These are phyloP conservation scores for Sporothrix humicola DNA, from an alignment of 2,329 filamentous ascomycete species.

Conservation along the genomic window DNA sequence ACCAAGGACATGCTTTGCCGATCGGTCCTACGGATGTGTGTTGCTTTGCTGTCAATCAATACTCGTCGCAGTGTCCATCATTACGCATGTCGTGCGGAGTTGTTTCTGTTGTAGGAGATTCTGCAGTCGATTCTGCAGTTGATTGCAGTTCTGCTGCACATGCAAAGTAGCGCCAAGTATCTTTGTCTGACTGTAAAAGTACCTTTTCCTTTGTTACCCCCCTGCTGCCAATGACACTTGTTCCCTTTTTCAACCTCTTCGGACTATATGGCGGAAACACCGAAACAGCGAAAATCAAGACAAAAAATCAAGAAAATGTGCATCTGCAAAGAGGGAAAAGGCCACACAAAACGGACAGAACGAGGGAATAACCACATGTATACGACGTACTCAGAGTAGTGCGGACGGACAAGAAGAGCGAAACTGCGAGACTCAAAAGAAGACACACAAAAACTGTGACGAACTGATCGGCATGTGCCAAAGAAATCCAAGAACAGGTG, in stretches of 20 bases:
- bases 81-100: neutral
- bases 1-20: conserved; percentile 14
- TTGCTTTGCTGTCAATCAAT: neutral
- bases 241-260: neutral
- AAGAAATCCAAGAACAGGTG: neutral
- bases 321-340: no score
- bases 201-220: neutral
- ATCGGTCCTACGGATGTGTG: conserved; percentile 7
- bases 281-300: conserved; percentile 11
- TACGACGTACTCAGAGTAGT: no score
- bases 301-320: neutral
- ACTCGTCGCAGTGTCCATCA: neutral
- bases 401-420: neutral
- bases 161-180: conserved; percentile 26
- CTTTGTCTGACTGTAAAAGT: neutral
- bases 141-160: neutral
- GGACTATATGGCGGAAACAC: conserved; percentile 26
- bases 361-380: neutral
- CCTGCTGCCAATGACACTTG: neutral
- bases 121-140: neutral
- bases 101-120: neutral
- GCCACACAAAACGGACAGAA: conserved; percentile 3
- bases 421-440: neutral
- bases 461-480: conserved; percentile 3
- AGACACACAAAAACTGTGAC: neutral